These are phyloP conservation scores for Exophiala mesophila DNA, from an alignment of 2,329 filamentous ascomycete genomes.

Conservation along the genomic window DNA sequence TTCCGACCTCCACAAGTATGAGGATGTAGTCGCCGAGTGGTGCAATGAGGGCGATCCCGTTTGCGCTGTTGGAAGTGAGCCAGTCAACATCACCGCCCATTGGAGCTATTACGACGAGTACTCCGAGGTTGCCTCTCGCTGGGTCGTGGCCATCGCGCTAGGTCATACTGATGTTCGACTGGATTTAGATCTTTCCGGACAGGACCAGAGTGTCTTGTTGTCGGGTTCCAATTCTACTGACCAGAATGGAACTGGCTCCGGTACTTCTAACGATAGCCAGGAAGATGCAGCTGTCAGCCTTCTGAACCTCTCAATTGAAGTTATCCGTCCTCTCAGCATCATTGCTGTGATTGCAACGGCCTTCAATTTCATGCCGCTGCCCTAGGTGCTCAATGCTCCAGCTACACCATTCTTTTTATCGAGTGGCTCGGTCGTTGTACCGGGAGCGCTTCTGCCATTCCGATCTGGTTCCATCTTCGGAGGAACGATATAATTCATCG, in stretches of 20 bases:
- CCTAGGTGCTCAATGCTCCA: too few relatives aligned
- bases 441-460: too few relatives aligned
- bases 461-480: too few relatives aligned
- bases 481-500: too few relatives aligned
- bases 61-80: slow-evolving; percentile 14
- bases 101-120: slow-evolving; percentile 18
- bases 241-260: too few relatives aligned
- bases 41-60: slow-evolving; percentile 18
- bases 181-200: slow-evolving; percentile 5
- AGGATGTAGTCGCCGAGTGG: slow-evolving; percentile 10
- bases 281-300: too few relatives aligned
- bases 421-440: too few relatives aligned
- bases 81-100: slow-evolving; percentile 13
- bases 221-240: neutral
- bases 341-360: too few relatives aligned
- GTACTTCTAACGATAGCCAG: neutral
- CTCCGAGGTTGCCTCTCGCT: slow-evolving; percentile 9
- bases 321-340: too few relatives aligned
- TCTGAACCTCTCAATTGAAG: too few relatives aligned
- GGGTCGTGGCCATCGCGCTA: slow-evolving; percentile 14
- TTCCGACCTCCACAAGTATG: slow-evolving; percentile 14
- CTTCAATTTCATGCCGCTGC: too few relatives aligned
- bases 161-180: slow-evolving; percentile 6
- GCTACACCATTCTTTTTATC: too few relatives aligned
- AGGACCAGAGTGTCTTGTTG: slow-evolving; percentile 12